phyloP scores from a whole-genome alignment of 352 stramenopile species.

The Nannochloropsis limnetica region DNA sequence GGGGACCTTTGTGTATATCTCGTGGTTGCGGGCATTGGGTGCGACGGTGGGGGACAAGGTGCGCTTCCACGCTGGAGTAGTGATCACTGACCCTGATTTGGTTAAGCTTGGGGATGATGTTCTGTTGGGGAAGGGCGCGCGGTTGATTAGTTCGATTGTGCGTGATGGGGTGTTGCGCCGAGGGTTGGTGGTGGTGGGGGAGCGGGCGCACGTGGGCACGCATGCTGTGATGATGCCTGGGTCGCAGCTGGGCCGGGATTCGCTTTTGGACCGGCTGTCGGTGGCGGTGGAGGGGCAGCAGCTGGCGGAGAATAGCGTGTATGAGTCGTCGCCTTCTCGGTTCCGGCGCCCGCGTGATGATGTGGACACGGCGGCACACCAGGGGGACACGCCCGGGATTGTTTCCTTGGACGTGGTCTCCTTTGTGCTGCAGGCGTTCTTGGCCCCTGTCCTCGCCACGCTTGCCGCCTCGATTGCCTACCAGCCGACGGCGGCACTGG shows the following conservation, averaged over 20 bases:
- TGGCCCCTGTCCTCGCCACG: background rate
- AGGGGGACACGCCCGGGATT: background rate
- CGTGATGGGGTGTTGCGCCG: constrained; percentile 15
- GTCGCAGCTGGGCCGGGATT: background rate
- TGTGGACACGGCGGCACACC: constrained; percentile 2
- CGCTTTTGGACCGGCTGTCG: constrained; percentile 21
- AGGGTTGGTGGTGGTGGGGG: background rate
- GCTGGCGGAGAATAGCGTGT: constrained; percentile 25
- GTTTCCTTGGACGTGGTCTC: background rate
- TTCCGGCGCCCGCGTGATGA: constrained; percentile 12
- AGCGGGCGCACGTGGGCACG: background rate
- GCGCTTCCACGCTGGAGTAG: constrained; percentile 1
- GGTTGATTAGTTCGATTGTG: background rate
- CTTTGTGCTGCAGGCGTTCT: constrained; percentile 29
- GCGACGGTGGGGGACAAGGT: background rate
- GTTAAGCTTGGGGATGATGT: background rate
- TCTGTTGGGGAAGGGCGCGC: background rate
- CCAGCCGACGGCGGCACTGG: constrained; percentile 18
- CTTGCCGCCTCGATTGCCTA: background rate
- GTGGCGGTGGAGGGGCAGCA: constrained; percentile 33
- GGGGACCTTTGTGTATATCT: constrained; percentile 14
- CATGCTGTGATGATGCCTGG: constrained; percentile 26
- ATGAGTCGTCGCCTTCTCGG: background rate
- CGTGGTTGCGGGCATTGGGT: constrained; percentile 7
- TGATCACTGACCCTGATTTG: constrained; percentile 1